phyloP scores from a whole-genome alignment of 225 moss, liverwort and hornwort species.

The Straminergon stramineum region DNA sequence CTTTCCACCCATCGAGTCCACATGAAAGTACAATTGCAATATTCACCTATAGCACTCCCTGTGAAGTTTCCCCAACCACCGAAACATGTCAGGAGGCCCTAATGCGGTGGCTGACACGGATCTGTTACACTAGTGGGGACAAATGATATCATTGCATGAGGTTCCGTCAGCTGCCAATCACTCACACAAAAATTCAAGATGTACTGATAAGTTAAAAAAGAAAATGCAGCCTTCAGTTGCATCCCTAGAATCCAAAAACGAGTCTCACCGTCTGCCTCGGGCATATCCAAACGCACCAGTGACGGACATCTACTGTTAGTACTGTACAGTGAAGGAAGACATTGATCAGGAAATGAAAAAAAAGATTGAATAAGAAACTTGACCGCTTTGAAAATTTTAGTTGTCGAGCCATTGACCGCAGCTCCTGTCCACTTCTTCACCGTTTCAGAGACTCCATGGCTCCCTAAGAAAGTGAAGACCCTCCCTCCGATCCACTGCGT shows the following conservation, averaged over 20 bases:
- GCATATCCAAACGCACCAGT: neutral
- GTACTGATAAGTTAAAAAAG: neutral
- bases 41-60: no score
- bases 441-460: neutral
- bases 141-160: neutral
- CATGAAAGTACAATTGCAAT: no score
- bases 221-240: neutral
- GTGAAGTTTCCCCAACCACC: no score
- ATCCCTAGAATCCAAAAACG: neutral
- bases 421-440: neutral
- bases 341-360: neutral
- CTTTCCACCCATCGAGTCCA: no score
- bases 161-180: neutral
- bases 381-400: neutral
- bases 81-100: no score
- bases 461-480: neutral
- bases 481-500: neutral
- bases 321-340: neutral
- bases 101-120: neutral
- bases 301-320: neutral
- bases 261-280: neutral
- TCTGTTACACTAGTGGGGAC: neutral
- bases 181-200: neutral
- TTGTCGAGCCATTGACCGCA: neutral
- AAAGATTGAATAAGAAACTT: neutral